These are phyloP conservation scores for Fusarium sulawesiense DNA, from an alignment of 2,329 filamentous ascomycete species.

Conservation along the genomic window DNA sequence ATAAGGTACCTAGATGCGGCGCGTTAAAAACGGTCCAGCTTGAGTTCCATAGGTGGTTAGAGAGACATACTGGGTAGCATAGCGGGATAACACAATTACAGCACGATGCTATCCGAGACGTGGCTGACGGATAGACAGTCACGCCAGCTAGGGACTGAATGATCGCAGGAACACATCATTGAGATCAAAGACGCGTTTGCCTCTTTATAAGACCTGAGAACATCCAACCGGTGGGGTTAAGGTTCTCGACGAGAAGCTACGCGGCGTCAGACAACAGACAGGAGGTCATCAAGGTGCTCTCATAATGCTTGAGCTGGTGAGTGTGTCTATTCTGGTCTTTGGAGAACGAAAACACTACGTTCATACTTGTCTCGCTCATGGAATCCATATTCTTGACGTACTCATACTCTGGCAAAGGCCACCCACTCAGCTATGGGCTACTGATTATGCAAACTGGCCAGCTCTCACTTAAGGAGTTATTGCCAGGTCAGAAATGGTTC, in stretches of 20 bases:
- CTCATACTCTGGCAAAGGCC: neutral
- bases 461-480: neutral
- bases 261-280: neutral
- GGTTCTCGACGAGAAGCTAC: slow-evolving; percentile 5
- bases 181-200: neutral
- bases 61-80: neutral
- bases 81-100: neutral
- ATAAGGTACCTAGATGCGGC: neutral
- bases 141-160: neutral
- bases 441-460: neutral
- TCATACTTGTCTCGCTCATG: neutral
- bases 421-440: neutral
- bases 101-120: neutral
- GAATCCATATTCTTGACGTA: neutral
- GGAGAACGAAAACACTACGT: neutral
- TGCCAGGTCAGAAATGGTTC: neutral
- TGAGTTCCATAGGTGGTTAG: neutral
- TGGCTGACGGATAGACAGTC: neutral
- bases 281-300: slow-evolving; percentile 32
- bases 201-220: slow-evolving; percentile 19
- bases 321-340: neutral
- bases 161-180: neutral
- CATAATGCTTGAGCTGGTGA: neutral
- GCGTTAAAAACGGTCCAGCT: neutral
- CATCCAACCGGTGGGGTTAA: slow-evolving; percentile 15